Conservation (phyloP, 2,329 filamentous ascomycete genomes). For the Raffaelea deltoideospora region DNA sequence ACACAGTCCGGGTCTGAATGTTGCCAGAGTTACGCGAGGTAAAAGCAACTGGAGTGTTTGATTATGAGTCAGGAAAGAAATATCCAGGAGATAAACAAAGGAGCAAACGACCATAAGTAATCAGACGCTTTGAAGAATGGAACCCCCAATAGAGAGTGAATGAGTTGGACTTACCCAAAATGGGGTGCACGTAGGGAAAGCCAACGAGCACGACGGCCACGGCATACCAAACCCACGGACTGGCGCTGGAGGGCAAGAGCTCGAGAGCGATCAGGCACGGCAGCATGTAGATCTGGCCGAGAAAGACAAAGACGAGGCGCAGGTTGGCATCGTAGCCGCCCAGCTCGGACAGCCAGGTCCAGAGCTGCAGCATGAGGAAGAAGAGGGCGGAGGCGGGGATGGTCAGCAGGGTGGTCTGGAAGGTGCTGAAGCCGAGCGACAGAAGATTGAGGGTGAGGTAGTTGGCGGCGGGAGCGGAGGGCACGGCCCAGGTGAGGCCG, state of each 20-base stretch:
- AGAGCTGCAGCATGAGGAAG: slow-evolving; percentile 28
- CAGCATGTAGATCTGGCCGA: slow-evolving; percentile 34
- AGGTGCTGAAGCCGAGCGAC: slow-evolving; percentile 6
- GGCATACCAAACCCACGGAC: slow-evolving; percentile 30
- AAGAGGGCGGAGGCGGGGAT: slow-evolving; percentile 13
- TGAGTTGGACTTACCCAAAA: slow-evolving; percentile 16
- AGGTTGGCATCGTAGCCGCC: slow-evolving; percentile 19
- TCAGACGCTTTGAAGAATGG: background rate
- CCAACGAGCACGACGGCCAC: slow-evolving; percentile 27
- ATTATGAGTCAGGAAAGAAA: background rate
- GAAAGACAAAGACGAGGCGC: slow-evolving; percentile 24
- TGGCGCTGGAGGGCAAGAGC: slow-evolving; percentile 18
- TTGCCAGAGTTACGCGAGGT: slow-evolving; percentile 46
- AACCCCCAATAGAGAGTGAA: too few species aligned
- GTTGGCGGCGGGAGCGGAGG: slow-evolving; percentile 1
- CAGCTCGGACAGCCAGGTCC: slow-evolving; percentile 29
- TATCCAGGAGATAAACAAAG: background rate
- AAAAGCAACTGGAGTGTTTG: slow-evolving; percentile 32
- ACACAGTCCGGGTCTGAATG: slow-evolving; percentile 46
- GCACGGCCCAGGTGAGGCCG: slow-evolving; percentile 6
- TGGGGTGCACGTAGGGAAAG: slow-evolving; percentile 28
- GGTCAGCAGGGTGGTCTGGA: slow-evolving; percentile 8
- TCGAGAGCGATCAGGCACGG: slow-evolving; percentile 31
- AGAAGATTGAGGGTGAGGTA: slow-evolving; percentile 8
- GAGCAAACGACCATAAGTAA: background rate